phyloP scores from a whole-genome alignment of 2,329 filamentous ascomycete genomes.

The Aureobasidium sp. region DNA sequence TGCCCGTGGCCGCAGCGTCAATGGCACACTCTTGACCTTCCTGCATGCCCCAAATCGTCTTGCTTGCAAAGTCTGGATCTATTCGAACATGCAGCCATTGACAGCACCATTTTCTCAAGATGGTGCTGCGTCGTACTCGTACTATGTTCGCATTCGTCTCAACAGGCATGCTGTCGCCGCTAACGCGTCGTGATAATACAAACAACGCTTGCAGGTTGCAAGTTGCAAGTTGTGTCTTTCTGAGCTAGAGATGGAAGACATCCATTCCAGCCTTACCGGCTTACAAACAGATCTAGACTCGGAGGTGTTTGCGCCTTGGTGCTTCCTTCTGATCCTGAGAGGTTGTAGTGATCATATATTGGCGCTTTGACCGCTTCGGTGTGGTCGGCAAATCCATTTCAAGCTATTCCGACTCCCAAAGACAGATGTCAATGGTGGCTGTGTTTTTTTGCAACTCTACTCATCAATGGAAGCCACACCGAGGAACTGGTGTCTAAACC shows the following conservation, averaged over 20 bases:
- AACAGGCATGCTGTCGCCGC: background rate
- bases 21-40: too few relatives aligned
- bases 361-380: background rate
- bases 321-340: background rate
- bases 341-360: background rate
- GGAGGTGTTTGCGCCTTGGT: background rate
- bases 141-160: background rate
- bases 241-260: background rate
- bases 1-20: too few relatives aligned
- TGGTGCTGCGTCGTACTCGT: background rate
- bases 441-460: background rate
- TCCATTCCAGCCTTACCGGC: background rate
- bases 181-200: background rate
- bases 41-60: background rate
- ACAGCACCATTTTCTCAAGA: background rate
- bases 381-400: background rate
- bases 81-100: background rate
- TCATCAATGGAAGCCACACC: background rate
- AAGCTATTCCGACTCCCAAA: background rate
- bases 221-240: background rate
- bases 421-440: background rate
- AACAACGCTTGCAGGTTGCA: background rate
- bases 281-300: background rate
- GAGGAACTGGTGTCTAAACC: background rate
- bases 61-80: background rate